Evolutionary conservation across 2,329 filamentous ascomycete species (phyloP).

Genomic region (Xylariaceae sp.): DNA sequence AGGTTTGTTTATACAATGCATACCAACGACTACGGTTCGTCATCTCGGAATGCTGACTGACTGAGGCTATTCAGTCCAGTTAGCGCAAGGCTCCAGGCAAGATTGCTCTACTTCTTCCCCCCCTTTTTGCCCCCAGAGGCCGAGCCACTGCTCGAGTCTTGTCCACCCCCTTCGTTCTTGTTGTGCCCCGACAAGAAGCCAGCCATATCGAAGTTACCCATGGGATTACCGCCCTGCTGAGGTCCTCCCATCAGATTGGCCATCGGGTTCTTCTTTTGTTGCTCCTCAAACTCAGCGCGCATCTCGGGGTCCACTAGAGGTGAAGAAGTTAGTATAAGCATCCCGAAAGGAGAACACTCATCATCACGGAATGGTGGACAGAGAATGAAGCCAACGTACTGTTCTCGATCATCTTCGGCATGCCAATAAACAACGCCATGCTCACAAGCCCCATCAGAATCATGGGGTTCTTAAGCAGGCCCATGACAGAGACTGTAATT

Average conservation of each 20-base stretch:
- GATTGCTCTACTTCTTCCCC: slow-evolving; percentile 36
- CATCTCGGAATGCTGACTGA: no score
- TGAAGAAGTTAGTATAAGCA: no score
- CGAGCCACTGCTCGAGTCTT: slow-evolving; percentile 20
- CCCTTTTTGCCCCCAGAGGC: slow-evolving; percentile 33
- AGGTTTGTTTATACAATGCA: no score
- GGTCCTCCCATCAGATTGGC: slow-evolving; percentile 49
- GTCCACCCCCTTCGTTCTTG: slow-evolving; percentile 30
- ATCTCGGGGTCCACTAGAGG: slow-evolving; percentile 89
- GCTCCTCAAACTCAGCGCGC: slow-evolving; percentile 85
- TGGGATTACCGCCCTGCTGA: slow-evolving; percentile 35
- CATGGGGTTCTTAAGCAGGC: slow-evolving; percentile 91
- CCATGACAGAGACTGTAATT: slow-evolving; percentile 66
- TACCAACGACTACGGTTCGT: no score
- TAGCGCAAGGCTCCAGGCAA: no score
- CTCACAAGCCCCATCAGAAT: slow-evolving; percentile 85
- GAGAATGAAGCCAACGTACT: slow-evolving; percentile 55
- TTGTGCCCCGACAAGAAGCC: slow-evolving; percentile 57
- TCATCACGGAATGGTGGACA: background rate
- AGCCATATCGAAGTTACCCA: slow-evolving; percentile 58
- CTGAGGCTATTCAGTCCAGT: no score
- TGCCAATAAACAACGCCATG: slow-evolving; percentile 79
- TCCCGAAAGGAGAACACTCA: no score
- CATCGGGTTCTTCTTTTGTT: slow-evolving; percentile 72
- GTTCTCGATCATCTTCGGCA: slow-evolving; percentile 94